These are phyloP conservation scores for Claviceps humidiphila DNA, from an alignment of 2,329 filamentous ascomycete genomes.

Conservation along the genomic window DNA sequence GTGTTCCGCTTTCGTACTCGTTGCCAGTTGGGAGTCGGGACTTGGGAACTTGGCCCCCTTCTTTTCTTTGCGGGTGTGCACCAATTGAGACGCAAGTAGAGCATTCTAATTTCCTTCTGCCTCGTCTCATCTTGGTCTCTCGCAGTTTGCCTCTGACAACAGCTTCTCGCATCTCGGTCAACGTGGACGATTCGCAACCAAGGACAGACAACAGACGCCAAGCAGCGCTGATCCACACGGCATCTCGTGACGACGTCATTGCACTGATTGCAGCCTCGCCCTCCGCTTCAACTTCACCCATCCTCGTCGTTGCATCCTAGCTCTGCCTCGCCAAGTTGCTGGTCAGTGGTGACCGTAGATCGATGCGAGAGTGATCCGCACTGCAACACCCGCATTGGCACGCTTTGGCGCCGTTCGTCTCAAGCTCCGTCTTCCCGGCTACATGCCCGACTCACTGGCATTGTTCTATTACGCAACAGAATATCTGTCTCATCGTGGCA, in stretches of 20 bases:
- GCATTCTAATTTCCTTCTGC: neutral
- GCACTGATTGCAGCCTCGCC: neutral
- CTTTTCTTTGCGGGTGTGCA: neutral
- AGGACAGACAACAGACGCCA: neutral
- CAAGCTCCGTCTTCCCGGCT: neutral
- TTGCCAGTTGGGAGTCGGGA: too few relatives aligned
- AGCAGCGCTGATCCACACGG: neutral
- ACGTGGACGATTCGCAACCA: neutral
- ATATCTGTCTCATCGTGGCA: neutral
- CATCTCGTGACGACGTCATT: conserved; percentile 4
- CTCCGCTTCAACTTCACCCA: neutral
- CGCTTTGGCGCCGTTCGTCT: neutral
- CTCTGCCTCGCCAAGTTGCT: neutral
- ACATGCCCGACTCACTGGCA: neutral
- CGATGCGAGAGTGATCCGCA: conserved; percentile 8
- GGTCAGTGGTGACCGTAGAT: neutral
- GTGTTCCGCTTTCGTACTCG: neutral
- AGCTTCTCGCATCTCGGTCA: neutral
- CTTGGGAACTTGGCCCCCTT: neutral
- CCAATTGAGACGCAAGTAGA: neutral
- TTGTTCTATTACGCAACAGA: neutral
- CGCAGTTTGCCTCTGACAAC: neutral
- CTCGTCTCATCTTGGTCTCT: neutral
- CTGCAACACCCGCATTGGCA: conserved; percentile 1
- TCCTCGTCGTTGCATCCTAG: conserved; percentile 1